Evolutionary conservation across 805 yeast genomes (phyloP).

Genomic region (Myxozyma kluyveri): DNA sequence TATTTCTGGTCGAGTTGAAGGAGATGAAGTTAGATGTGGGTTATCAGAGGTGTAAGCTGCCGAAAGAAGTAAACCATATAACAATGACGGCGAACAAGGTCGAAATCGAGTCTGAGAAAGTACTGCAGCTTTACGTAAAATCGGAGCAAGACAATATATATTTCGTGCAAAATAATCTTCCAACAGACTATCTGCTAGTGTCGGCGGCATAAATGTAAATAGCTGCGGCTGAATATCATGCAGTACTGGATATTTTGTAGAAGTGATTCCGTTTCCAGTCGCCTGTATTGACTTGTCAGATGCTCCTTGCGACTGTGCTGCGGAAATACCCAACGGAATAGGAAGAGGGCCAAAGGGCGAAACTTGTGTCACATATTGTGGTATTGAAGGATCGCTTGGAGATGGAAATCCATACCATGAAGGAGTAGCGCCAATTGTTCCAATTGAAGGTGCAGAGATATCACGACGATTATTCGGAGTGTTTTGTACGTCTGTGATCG

Average conservation of each 20-base stretch:
- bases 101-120: constrained; percentile 28
- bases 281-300: too few species aligned
- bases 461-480: too few species aligned
- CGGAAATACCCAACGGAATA: not conserved
- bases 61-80: constrained; percentile 34
- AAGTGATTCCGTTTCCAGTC: too few species aligned
- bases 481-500: too few species aligned
- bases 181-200: constrained; percentile 33
- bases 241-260: constrained; percentile 29
- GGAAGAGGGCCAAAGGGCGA: constrained; percentile 2
- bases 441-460: too few species aligned
- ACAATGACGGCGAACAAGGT: constrained; percentile 30
- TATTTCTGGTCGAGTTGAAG: constrained; percentile 33
- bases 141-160: constrained; percentile 34
- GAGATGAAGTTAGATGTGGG: constrained; percentile 33
- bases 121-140: constrained; percentile 33
- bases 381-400: constrained; percentile 15
- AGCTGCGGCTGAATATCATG: constrained; percentile 29
- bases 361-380: constrained; percentile 13
- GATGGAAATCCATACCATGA: constrained; percentile 21
- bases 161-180: constrained; percentile 35
- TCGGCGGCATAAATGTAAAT: constrained; percentile 24
- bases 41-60: constrained; percentile 37
- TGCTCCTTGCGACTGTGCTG: too few species aligned
- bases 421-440: constrained; percentile 5